A percentile compares a stretch with the other conserved stretches of the same genome.
These are phyloP conservation scores for Meripilus lineatus DNA, from an alignment of 1,284 basidiomycete species.

Conservation along the genomic window DNA sequence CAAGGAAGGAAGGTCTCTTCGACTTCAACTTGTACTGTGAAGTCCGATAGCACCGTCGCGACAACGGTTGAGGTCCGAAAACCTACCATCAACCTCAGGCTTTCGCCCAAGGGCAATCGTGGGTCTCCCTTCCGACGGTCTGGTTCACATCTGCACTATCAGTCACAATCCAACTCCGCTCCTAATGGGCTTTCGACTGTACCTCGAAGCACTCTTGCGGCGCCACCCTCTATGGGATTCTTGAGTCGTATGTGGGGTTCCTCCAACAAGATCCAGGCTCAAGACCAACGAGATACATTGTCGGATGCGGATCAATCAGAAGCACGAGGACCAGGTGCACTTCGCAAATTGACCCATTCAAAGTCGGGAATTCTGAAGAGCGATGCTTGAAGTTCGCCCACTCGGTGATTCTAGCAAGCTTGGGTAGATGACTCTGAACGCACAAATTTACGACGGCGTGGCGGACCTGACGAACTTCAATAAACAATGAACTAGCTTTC, in stretches of 20 bases:
- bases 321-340: conserved; percentile 21
- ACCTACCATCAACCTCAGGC: conserved; percentile 9
- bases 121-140: conserved; percentile 1
- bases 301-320: too few relatives aligned
- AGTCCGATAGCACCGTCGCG: conserved; percentile 18
- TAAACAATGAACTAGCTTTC: too few relatives aligned
- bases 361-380: too few relatives aligned
- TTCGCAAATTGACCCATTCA: conserved; percentile 38
- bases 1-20: conserved; percentile 34
- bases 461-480: too few relatives aligned
- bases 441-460: too few relatives aligned
- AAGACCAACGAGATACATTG: conserved; percentile 29
- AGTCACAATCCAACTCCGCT: not conserved
- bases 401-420: too few relatives aligned
- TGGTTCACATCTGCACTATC: too few relatives aligned
- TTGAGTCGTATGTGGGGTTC: conserved; percentile 65
- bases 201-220: not conserved
- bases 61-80: conserved; percentile 12
- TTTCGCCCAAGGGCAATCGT: conserved; percentile 10
- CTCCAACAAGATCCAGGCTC: conserved; percentile 41
- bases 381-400: too few relatives aligned
- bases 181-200: not conserved
- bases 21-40: conserved; percentile 30
- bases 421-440: too few relatives aligned
- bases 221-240: conserved; percentile 43